Evolutionary conservation across 2,329 filamentous ascomycete genomes (phyloP), one percentile per base, ranked within the genome.

Genomic region (Beauveria sp.): DNA sequence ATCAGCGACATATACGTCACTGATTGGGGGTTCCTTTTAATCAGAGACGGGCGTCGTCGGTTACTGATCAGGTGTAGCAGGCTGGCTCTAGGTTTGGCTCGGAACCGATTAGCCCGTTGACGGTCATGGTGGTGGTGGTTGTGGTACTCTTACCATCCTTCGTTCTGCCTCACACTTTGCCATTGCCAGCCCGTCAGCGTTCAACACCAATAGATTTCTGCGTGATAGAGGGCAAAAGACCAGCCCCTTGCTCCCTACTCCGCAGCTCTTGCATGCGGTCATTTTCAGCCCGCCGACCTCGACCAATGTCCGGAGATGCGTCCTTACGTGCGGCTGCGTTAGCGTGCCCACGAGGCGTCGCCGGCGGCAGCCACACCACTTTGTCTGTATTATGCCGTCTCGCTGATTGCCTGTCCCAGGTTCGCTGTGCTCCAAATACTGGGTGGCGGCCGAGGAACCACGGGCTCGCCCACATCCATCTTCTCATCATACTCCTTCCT

Each of bases 331-430:
- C 34, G 57, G 57, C 57, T 59, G 57, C 48, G 26, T 47, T 59
- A 59, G 57, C 57, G 48, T 59, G 40, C 50, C 57, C 57, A 59
- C 50, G 57, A 59, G 57, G 57, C 48, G 57, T 53, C 28, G 57
- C 48, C 57, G 28, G 40, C 24, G 40, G 46, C 48, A 37, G 56
- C n/a, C 50, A 53, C 50, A 53, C 50, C 22, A n/a, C 24, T 14
- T 30, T 52, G 37, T 20, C 56, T 59, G 48, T 46, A 53, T 59
- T 18, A 24, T 47, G 48, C 16, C 14, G 56, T 22, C 16, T 43
- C 37, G n/a, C 22, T 52, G n/a, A 16, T 20, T 47, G 14, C 28
- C 28, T 37, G n/a, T 18, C 7, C 24, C 47, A 24, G 26, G n/a
- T 37, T 53, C 16, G 57, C 41, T 41, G 28, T 34, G 40, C 20